Evolutionary conservation across 345 rosid genomes (phyloP), one percentile per base, ranked within the genome.

Genomic region (Microthlaspi erraticum): DNA sequence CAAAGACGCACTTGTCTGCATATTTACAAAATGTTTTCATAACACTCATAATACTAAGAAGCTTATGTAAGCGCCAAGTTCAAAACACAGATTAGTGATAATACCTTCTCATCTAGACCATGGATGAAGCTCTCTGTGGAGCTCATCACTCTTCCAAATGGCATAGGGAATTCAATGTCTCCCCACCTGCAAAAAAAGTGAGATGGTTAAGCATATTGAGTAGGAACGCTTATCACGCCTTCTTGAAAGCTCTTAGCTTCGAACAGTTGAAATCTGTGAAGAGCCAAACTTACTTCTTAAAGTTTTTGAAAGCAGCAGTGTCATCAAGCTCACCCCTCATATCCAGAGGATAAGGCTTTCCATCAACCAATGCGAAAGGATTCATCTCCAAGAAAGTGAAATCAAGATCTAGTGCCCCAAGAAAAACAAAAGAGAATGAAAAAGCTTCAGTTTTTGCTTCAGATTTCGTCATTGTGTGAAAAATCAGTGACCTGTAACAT

Each of bases 311-410:
- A 77, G 97, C 82, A 73, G 99, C 98, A 62, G 98, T 94, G 79
- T 91, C 98, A 62, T 94, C 96, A 58, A 94, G 92, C 81, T 94
- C 98, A 68, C 99, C 96, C 80, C 99, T 89, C 96, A 91, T 91
- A 77, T 94, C 99, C 83, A 89, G 70, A 59, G 97, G 98, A 83
- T 94, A 94, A 73, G 98, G 99, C 84, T 86, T 94, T 70, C 92
- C 90, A 57, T 89, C 82, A 74, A 91, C 92, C 73, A 94, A 75
- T 29, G 99, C 76, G 74, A 94, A 94, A 46, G 99, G 99, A 78
- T 94, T 91, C 99, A 94, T 94, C 86, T 94, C 99, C 18, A 94
- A 86, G 87, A 91, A 91, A 43, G 96, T 91, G 83, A 94, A 91
- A 84, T 94, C 99, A 66, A 94, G 86, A 85, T 91, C 97, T 94